A percentile compares a stretch with the other conserved stretches of the same genome.
Conservation (phyloP, 2,329 filamentous ascomycete species). For the Cercospora beticola region DNA sequence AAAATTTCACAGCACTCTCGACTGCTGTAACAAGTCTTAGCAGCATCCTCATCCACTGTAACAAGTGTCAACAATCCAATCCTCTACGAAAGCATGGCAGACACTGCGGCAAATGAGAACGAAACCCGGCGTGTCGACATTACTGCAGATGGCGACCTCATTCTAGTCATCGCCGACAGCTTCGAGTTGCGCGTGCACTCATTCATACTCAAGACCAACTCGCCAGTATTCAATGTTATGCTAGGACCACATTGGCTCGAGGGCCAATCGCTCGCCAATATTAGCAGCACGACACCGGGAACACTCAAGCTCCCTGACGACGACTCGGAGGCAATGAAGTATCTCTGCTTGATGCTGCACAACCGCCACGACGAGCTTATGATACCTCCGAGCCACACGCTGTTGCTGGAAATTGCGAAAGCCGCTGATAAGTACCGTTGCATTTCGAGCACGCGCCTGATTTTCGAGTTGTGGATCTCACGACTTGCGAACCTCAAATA, state of each 20-base stretch:
- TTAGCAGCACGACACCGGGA: neutral
- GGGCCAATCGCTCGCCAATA: neutral
- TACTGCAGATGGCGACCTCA: neutral
- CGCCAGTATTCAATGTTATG: neutral
- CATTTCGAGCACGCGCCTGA: neutral
- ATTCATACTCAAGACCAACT: neutral
- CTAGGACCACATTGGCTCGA: neutral
- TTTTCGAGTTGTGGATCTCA: neutral
- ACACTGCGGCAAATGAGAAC: neutral
- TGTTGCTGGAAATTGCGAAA: neutral
- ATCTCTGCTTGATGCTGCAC: neutral
- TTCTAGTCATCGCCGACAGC: neutral
- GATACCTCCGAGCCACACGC: neutral
- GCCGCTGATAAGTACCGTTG: neutral
- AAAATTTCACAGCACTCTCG: neutral
- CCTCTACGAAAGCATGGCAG: neutral
- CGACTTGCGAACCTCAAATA: neutral
- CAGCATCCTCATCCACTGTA: neutral
- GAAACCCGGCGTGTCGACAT: neutral
- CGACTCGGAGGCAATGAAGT: neutral
- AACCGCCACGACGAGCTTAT: neutral
- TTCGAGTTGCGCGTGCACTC: neutral
- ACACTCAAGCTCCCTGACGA: neutral
- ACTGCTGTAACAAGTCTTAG: neutral
- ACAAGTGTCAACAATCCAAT: neutral